Evolutionary conservation across 2,329 filamentous ascomycete species (phyloP), one percentile per base, ranked within the genome.

Genomic region (Diplocarpon rosae): DNA sequence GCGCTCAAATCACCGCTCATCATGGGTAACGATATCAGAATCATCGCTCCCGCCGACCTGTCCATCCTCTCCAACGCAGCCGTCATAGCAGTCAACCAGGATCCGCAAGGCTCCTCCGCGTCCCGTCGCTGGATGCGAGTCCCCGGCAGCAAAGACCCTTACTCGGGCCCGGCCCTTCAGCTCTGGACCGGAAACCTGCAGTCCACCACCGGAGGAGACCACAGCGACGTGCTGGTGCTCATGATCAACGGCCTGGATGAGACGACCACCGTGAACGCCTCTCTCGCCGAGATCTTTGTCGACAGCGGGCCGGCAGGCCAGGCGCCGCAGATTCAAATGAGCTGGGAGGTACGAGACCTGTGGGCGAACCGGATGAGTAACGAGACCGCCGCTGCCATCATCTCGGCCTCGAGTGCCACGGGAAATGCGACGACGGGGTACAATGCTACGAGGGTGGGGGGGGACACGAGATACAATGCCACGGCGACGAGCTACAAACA

Each of bases 351-450:
- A 5, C 69, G 68, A 38, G 72, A 77, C 54, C 61, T 77, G 1
- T 76, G 73, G 73, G 71, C 66, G 3, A 68, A 70, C 48, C 62
- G 73, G n/a, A 74, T 78, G 70, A 62, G 58, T 15, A 61, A 68
- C 37, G 63, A 59, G 2, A 65, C 66, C 32, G 70, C 71, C 1
- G 54, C 56, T 17, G 58, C 62, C 0, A 64, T 75, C 27, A 62
- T 75, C 11, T 62, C 66, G 40, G 66, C 66, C 0, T 65, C 59
- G 2, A 58, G 59, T 10, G 58, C 59, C 5, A 50, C 56, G 15
- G 59, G 58, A 1, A 62, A 61, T 33, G 50, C 48, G 4, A 63
- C 59, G 2, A 54, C 52, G 29, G 59, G 57, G 1, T 52, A 48
- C 13, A 62, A 62, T 45, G 60, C 56, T 10, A 63, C 61, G 1